phyloP scores from a whole-genome alignment of 1,139 yeast species.

The Candida smagusa region DNA sequence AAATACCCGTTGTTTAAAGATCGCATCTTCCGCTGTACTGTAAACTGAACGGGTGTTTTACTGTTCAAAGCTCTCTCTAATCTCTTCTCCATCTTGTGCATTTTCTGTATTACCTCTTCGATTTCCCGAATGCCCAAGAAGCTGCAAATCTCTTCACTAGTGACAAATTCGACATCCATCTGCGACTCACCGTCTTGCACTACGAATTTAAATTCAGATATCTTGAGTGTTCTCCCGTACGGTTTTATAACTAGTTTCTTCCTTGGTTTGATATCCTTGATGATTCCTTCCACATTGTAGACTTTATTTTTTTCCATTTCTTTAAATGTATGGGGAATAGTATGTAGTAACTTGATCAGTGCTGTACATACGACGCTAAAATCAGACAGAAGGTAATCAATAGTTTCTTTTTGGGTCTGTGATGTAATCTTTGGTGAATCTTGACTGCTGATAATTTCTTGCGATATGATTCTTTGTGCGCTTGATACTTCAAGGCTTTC shows the following conservation, averaged over 20 bases:
- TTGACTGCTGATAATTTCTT: conserved; percentile 5
- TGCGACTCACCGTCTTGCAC: conserved; percentile 13
- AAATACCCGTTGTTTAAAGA: conserved; percentile 3
- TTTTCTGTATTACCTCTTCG: conserved; percentile 20
- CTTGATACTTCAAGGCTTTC: neutral
- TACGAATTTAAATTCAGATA: conserved; percentile 22
- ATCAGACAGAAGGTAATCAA: neutral
- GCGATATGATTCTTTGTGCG: conserved; percentile 1
- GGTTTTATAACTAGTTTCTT: conserved; percentile 28
- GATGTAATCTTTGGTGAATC: conserved; percentile 1
- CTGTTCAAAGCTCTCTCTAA: neutral
- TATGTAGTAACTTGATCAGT: neutral
- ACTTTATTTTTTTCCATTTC: conserved; percentile 12
- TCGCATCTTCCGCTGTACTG: conserved; percentile 4
- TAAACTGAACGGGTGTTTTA: neutral
- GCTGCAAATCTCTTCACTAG: conserved; percentile 24
- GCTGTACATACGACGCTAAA: neutral
- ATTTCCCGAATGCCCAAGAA: conserved; percentile 27
- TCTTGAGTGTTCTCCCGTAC: conserved; percentile 26
- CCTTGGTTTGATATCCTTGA: conserved; percentile 19
- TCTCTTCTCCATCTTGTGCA: conserved; percentile 1
- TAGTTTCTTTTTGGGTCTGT: conserved; percentile 2
- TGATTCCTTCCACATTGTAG: conserved; percentile 18
- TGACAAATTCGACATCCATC: conserved; percentile 23
- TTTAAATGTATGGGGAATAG: conserved; percentile 11